A percentile compares a stretch with the other conserved stretches of the same genome.
Evolutionary conservation across 2,329 filamentous ascomycete genomes (phyloP).

Genomic region (Elsinoe ampelina): DNA sequence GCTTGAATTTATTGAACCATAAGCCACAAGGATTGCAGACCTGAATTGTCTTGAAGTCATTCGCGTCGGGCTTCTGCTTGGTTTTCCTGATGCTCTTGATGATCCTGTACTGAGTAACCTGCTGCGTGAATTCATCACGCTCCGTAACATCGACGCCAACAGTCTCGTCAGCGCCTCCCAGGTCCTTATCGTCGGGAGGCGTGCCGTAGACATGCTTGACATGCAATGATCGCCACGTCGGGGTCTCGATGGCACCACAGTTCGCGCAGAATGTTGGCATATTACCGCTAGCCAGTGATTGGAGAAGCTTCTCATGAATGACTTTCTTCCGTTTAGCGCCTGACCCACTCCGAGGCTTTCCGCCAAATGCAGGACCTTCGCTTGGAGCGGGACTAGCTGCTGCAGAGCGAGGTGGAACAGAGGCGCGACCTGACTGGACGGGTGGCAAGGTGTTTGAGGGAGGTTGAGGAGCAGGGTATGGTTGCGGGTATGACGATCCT

Average conservation of each 20-base stretch:
- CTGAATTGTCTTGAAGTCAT: constrained; percentile 57
- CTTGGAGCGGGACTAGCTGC: constrained; percentile 29
- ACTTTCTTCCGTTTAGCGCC: constrained; percentile 58
- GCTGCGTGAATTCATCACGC: constrained; percentile 50
- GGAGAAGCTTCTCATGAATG: constrained; percentile 47
- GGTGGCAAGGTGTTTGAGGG: constrained; percentile 17
- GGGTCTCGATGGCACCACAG: constrained; percentile 90
- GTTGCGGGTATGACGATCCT: constrained; percentile 14
- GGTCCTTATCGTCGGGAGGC: constrained; percentile 61
- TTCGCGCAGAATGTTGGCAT: constrained; percentile 86
- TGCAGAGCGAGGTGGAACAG: constrained; percentile 19
- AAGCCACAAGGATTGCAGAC: constrained; percentile 95
- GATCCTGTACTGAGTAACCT: constrained; percentile 59
- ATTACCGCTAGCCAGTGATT: constrained; percentile 63
- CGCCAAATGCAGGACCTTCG: constrained; percentile 18
- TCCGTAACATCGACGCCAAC: constrained; percentile 64
- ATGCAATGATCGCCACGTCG: constrained; percentile 91
- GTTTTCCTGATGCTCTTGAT: constrained; percentile 65
- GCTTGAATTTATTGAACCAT: constrained; percentile 83
- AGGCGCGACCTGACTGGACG: constrained; percentile 22
- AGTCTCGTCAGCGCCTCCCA: constrained; percentile 61
- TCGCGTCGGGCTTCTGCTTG: constrained; percentile 20
- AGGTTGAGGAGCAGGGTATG: constrained; percentile 1
- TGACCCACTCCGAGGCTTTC: constrained; percentile 32
- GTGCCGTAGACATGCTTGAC: constrained; percentile 63